Percentiles rank a stretch among this genome's conserved stretches.
These are phyloP conservation scores for Cytospora piceicola DNA, from an alignment of 2,329 filamentous ascomycete species.

Conservation along the genomic window DNA sequence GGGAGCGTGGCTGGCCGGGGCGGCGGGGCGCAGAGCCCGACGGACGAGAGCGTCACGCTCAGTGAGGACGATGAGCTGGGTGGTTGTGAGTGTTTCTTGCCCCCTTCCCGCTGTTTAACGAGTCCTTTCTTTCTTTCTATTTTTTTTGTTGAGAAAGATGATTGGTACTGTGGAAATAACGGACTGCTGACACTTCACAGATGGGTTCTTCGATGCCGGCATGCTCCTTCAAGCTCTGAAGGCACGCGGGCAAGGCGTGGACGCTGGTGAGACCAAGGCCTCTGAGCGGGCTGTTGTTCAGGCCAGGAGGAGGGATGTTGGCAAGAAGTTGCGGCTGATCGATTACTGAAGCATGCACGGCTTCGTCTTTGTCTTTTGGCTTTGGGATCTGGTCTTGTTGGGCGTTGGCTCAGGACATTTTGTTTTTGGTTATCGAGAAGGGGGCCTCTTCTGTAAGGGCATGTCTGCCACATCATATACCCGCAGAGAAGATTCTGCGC, in stretches of 20 bases:
- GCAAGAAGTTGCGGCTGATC: constrained; percentile 71
- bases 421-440: too few relatives aligned
- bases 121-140: constrained; percentile 26
- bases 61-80: constrained; percentile 90
- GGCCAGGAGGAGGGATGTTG: constrained; percentile 67
- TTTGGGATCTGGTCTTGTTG: neutral
- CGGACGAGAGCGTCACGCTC: constrained; percentile 70
- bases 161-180: neutral
- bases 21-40: constrained; percentile 57
- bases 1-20: constrained; percentile 34
- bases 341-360: constrained; percentile 59
- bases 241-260: constrained; percentile 62
- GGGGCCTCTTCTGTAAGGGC: too few relatives aligned
- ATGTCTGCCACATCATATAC: too few relatives aligned
- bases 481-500: too few relatives aligned
- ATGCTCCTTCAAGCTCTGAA: constrained; percentile 91
- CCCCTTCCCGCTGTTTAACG: constrained; percentile 2
- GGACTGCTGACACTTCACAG: constrained; percentile 52
- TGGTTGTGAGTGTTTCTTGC: constrained; percentile 72
- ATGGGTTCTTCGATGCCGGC: constrained; percentile 96
- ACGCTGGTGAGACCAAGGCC: constrained; percentile 55
- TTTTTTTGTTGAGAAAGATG: constrained; percentile 15
- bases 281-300: constrained; percentile 64
- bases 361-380: neutral
- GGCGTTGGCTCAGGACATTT: too few relatives aligned